phyloP scores from a whole-genome alignment of 2,329 filamentous ascomycete genomes.

The Coniochaeta sp. region DNA sequence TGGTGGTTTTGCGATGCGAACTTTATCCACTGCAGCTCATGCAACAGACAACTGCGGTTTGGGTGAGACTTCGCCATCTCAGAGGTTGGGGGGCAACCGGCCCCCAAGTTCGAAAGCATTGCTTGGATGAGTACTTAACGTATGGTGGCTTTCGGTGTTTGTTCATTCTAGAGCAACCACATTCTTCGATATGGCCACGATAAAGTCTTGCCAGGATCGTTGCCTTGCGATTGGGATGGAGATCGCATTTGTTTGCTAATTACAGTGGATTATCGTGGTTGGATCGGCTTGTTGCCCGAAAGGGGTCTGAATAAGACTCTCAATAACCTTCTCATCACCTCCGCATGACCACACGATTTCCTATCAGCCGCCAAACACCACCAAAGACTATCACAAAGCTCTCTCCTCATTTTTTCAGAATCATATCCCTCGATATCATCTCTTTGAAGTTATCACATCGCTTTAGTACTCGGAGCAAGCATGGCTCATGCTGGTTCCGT shows the following conservation, averaged over 20 bases:
- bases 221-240: neutral
- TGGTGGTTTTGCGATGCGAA: neutral
- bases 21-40: too few species aligned
- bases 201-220: neutral
- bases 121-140: too few species aligned
- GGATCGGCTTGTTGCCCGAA: slow-evolving; percentile 7
- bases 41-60: too few species aligned
- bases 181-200: neutral
- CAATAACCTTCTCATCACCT: neutral
- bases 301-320: slow-evolving; percentile 15
- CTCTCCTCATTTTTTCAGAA: neutral
- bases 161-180: neutral
- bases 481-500: neutral
- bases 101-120: too few species aligned
- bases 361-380: neutral
- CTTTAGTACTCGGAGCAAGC: neutral
- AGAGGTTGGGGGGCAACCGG: too few species aligned
- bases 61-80: too few species aligned
- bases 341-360: neutral
- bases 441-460: neutral
- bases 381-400: neutral
- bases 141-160: neutral
- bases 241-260: too few species aligned
- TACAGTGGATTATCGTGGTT: neutral
- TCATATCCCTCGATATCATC: neutral